phyloP scores from a whole-genome alignment of 2,329 filamentous ascomycete genomes.

The Alternaria tenuissima region DNA sequence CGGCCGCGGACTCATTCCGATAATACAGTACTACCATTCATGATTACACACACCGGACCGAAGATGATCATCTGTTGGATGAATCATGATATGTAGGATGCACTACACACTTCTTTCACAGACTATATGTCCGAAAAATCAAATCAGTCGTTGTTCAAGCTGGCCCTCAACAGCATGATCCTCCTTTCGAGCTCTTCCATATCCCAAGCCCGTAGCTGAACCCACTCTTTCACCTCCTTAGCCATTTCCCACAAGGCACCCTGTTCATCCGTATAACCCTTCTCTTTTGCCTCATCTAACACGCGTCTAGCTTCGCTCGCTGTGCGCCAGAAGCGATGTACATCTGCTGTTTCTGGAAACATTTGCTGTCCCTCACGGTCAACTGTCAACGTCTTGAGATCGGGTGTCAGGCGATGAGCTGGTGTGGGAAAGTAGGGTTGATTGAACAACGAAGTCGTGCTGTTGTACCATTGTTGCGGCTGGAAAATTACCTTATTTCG shows the following conservation, averaged over 20 bases:
- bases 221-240: conserved; percentile 13
- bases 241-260: conserved; percentile 16
- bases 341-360: conserved; percentile 16
- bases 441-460: background rate
- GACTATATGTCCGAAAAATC: background rate
- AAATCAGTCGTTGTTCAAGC: background rate
- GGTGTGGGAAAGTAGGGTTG: background rate
- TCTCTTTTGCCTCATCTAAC: conserved; percentile 18
- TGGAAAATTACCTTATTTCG: conserved; percentile 3
- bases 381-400: background rate
- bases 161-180: conserved; percentile 4
- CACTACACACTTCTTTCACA: background rate
- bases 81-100: background rate
- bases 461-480: conserved; percentile 8
- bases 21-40: background rate
- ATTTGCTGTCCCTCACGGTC: background rate
- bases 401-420: background rate
- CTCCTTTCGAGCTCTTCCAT: background rate
- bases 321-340: conserved; percentile 28
- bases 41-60: background rate
- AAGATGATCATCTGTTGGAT: too few species aligned
- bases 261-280: conserved; percentile 4
- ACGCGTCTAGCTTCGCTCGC: conserved; percentile 21
- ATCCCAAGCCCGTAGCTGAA: conserved; percentile 16
- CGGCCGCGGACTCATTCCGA: background rate